Percentiles rank a stretch among this genome's conserved stretches.
These are phyloP conservation scores for Breynia disticha DNA, from an alignment of 441 rosid genomes.

Conservation along the genomic window DNA sequence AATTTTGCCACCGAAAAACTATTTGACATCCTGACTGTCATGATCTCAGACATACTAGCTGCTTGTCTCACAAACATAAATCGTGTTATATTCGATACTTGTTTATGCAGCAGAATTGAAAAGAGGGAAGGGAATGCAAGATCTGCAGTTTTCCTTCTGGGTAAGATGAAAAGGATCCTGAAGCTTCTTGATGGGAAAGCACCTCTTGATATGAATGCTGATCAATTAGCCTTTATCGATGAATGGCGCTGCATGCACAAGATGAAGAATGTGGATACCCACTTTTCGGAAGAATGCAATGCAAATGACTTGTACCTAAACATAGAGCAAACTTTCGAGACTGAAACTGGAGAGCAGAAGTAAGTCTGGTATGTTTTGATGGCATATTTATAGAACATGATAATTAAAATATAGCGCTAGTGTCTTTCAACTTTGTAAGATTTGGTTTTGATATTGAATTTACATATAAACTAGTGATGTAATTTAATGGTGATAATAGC, in stretches of 20 bases:
- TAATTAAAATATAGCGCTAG: too few species aligned
- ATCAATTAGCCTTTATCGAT: conserved; percentile 38
- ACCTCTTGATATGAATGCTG: conserved; percentile 31
- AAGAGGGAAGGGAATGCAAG: conserved; percentile 46
- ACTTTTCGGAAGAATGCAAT: conserved; percentile 12
- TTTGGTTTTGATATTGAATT: too few species aligned
- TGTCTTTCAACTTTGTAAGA: too few species aligned
- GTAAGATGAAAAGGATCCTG: conserved; percentile 43
- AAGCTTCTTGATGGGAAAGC: conserved; percentile 34
- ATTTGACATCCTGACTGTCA: conserved; percentile 28
- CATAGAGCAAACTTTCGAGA: conserved; percentile 20
- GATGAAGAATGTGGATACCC: conserved; percentile 8
- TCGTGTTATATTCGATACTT: conserved; percentile 33
- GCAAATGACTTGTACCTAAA: conserved; percentile 24
- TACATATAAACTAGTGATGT: too few species aligned
- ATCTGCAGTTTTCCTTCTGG: conserved; percentile 48
- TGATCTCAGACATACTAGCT: conserved; percentile 48
- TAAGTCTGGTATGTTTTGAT: too few species aligned
- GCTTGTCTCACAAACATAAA: conserved; percentile 71
- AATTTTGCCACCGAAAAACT: conserved; percentile 19
- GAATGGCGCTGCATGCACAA: conserved; percentile 45
- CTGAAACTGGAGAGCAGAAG: background rate
- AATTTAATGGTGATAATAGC: too few species aligned
- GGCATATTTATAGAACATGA: too few species aligned
- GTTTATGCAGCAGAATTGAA: conserved; percentile 43